Conservation (phyloP, 345 rosid genomes). For the Acer saccharum region DNA sequence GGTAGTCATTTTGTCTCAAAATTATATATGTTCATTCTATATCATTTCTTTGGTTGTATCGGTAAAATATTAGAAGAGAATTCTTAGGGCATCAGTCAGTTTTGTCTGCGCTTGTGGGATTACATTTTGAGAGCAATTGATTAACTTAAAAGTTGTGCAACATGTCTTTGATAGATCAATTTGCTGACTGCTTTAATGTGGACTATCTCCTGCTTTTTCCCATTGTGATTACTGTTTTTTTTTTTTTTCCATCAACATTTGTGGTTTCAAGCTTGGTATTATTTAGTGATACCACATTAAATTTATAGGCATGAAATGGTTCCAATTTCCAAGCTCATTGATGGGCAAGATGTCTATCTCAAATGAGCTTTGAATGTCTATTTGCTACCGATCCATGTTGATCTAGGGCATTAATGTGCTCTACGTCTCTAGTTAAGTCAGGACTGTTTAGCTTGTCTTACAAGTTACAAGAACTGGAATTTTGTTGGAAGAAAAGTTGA, state of each 20-base stretch:
- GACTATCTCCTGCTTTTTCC: not conserved
- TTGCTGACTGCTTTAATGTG: not conserved
- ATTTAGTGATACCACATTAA: not conserved
- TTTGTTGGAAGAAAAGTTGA: no score
- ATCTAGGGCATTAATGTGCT: no score
- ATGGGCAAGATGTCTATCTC: no score
- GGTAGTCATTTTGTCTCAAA: slow-evolving; percentile 9
- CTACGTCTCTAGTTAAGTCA: no score
- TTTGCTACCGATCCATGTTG: no score
- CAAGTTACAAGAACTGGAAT: no score
- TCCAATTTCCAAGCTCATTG: no score
- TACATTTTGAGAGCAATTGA: not conserved
- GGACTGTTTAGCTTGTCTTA: no score
- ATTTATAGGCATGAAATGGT: not conserved
- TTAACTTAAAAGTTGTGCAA: not conserved
- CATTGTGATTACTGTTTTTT: not conserved
- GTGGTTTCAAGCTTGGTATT: not conserved
- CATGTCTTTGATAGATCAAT: not conserved
- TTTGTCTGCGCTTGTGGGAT: slow-evolving; percentile 8
- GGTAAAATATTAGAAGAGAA: not conserved
- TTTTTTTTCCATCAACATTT: not conserved
- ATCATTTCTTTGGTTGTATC: slow-evolving; percentile 12
- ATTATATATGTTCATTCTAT: slow-evolving; percentile 7
- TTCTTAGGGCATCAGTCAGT: slow-evolving; percentile 2
- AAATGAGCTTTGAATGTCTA: no score